These are phyloP conservation scores for Eucalyptus camaldulensis DNA, from an alignment of 345 rosid genomes.

Conservation along the genomic window DNA sequence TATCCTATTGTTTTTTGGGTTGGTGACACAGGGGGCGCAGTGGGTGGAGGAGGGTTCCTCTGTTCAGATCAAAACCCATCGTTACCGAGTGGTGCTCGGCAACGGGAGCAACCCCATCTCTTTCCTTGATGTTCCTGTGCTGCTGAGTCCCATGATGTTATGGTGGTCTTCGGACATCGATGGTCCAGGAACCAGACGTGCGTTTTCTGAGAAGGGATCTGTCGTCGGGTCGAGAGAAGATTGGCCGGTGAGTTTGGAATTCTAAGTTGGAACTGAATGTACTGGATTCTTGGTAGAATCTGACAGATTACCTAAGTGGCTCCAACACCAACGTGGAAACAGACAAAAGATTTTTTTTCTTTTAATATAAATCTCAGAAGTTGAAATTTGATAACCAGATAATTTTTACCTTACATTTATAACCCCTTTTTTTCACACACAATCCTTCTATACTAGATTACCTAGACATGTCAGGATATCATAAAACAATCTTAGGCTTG, in stretches of 20 bases:
- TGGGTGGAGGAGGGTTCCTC: slow-evolving; percentile 31
- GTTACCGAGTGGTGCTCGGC: slow-evolving; percentile 45
- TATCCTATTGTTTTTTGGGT: background rate
- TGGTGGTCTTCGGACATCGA: background rate
- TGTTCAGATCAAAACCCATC: slow-evolving; percentile 48
- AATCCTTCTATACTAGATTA: background rate
- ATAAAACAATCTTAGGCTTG: background rate
- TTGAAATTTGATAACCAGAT: background rate
- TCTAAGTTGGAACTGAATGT: background rate
- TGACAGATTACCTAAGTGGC: background rate
- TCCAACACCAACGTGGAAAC: background rate
- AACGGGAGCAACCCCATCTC: background rate
- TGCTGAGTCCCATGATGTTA: background rate
- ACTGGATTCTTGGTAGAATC: background rate
- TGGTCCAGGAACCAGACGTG: background rate
- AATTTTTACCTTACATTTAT: background rate
- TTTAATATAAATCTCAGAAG: background rate
- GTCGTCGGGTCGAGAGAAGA: background rate
- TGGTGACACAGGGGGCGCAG: slow-evolving; percentile 16
- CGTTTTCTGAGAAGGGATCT: no score
- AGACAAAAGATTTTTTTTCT: background rate
- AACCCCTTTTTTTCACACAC: background rate
- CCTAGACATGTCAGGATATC: background rate
- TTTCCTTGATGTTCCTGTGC: background rate
- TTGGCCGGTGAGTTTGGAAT: background rate